phyloP scores from a whole-genome alignment of 306 rosid species.

The Oxytropis ochrocephala region DNA sequence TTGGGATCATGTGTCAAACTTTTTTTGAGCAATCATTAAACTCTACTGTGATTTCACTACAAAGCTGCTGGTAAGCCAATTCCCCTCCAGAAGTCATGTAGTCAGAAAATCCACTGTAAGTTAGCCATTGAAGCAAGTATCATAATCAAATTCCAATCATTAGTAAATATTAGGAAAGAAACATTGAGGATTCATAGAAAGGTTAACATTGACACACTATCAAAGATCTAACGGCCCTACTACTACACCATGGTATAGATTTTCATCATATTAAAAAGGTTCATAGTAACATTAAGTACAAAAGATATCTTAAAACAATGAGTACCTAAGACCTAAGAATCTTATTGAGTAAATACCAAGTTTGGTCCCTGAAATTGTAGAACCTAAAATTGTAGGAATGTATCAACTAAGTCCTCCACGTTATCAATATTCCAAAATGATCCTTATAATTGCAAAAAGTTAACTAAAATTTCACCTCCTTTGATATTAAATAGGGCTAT shows the following conservation, averaged over 20 bases:
- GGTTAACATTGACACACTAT: not conserved
- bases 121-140: not conserved
- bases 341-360: not conserved
- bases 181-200: not conserved
- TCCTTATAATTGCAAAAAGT: too few species aligned
- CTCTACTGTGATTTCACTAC: constrained; percentile 71
- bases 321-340: not conserved
- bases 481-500: too few species aligned
- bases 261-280: not conserved
- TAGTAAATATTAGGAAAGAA: not conserved
- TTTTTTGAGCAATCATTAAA: constrained; percentile 79
- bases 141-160: not conserved
- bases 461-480: too few species aligned
- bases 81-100: constrained; percentile 64
- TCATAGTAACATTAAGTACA: not conserved
- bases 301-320: not conserved
- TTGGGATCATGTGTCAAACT: constrained; percentile 30
- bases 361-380: too few species aligned
- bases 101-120: constrained; percentile 69
- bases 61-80: constrained; percentile 60
- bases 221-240: not conserved
- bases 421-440: too few species aligned
- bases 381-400: too few species aligned
- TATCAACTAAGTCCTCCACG: too few species aligned
- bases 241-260: not conserved